Conservation (phyloP, 2,329 filamentous ascomycete species). For the Calonectria crousiana region DNA sequence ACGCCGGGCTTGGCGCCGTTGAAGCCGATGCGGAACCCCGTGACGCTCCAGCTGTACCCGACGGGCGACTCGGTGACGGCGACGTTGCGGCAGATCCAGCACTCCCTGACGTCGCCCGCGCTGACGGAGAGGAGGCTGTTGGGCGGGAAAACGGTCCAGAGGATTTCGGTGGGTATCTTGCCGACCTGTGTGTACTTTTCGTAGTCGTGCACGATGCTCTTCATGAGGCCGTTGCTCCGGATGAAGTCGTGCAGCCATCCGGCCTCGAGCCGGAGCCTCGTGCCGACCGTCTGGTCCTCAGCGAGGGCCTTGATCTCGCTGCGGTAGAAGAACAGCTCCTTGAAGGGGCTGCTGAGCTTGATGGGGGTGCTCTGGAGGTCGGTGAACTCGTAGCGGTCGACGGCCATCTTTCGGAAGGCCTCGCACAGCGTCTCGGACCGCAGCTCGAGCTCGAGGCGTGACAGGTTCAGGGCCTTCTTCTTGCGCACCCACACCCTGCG, state of each 20-base stretch:
- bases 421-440: slow-evolving; percentile 4
- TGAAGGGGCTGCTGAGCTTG: slow-evolving; percentile 15
- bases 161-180: slow-evolving; percentile 13
- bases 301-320: background rate
- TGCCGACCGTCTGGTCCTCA: background rate
- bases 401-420: background rate
- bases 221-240: background rate
- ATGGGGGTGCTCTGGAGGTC: background rate
- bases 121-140: slow-evolving; percentile 9
- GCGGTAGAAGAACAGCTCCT: slow-evolving; percentile 16
- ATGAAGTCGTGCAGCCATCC: background rate
- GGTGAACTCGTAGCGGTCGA: background rate
- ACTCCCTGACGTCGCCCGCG: background rate
- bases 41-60: background rate
- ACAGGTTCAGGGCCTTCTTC: background rate
- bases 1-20: background rate
- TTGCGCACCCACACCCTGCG: slow-evolving; percentile 13
- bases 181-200: background rate
- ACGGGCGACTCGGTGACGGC: background rate
- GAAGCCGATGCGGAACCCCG: slow-evolving; percentile 11
- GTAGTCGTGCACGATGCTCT: slow-evolving; percentile 1
- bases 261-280: background rate
- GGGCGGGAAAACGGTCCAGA: slow-evolving; percentile 15
- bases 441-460: background rate
- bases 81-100: slow-evolving; percentile 16